Conservation (phyloP, 2,329 filamentous ascomycete genomes). For the Pseudocercospora eumusae region DNA sequence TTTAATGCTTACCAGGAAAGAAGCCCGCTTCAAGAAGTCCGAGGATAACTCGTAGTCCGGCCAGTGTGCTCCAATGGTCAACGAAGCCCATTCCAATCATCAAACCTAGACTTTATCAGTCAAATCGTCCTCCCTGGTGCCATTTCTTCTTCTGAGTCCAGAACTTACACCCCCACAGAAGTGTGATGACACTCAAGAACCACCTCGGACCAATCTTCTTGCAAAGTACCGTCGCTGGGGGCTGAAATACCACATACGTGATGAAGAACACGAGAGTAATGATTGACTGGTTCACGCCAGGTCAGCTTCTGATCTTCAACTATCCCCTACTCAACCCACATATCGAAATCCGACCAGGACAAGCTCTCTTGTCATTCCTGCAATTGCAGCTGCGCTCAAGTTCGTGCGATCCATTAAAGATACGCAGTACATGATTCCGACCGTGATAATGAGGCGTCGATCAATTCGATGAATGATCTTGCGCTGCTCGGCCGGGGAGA, state of each 20-base stretch:
- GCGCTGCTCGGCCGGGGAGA: constrained; percentile 29
- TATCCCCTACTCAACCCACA: neutral
- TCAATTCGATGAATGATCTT: constrained; percentile 69
- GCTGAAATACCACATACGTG: constrained; percentile 69
- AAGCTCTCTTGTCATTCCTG: constrained; percentile 54
- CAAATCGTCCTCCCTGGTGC: neutral
- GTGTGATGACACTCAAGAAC: constrained; percentile 36
- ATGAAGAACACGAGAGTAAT: constrained; percentile 72
- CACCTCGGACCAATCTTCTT: constrained; percentile 58
- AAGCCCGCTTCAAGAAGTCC: constrained; percentile 65
- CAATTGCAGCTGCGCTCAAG: constrained; percentile 70
- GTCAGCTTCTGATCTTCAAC: constrained; percentile 22
- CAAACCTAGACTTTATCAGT: constrained; percentile 30
- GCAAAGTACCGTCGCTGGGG: constrained; percentile 66
- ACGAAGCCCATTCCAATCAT: constrained; percentile 67
- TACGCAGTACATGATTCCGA: constrained; percentile 39
- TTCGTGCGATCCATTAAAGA: constrained; percentile 66
- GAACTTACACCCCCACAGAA: constrained; percentile 55
- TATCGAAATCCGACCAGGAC: constrained; percentile 20
- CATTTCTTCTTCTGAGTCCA: neutral
- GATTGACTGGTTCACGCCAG: constrained; percentile 52
- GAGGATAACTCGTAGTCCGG: constrained; percentile 58
- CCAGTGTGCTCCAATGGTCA: constrained; percentile 52
- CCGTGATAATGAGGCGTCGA: constrained; percentile 47
- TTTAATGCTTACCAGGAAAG: constrained; percentile 19